Conservation (phyloP, 1,284 basidiomycete genomes). For the Volvariella surrecta region DNA sequence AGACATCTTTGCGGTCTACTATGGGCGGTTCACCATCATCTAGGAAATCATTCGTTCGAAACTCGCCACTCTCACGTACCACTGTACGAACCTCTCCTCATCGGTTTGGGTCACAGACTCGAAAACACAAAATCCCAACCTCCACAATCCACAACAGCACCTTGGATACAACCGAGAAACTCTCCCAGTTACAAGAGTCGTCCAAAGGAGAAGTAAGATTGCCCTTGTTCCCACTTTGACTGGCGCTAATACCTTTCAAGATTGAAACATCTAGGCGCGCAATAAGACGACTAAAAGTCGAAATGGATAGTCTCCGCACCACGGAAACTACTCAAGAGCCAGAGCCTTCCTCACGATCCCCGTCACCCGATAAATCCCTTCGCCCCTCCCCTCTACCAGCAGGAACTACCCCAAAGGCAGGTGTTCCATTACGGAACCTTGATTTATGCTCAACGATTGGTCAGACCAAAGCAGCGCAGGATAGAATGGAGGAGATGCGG, state of each 20-base stretch:
- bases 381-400: constrained; percentile 32
- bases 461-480: constrained; percentile 64
- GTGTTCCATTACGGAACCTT: too few relatives aligned
- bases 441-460: constrained; percentile 9
- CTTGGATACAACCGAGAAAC: constrained; percentile 29
- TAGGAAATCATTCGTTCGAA: constrained; percentile 31
- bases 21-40: constrained; percentile 30
- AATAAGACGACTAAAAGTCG: constrained; percentile 63
- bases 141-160: constrained; percentile 15
- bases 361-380: constrained; percentile 47
- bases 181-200: constrained; percentile 41
- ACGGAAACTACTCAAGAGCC: constrained; percentile 24
- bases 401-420: too few relatives aligned
- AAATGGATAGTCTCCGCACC: constrained; percentile 34
- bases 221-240: constrained; percentile 7
- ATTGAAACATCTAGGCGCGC: constrained; percentile 56
- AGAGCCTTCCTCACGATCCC: constrained; percentile 32
- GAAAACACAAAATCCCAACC: constrained; percentile 20
- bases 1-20: constrained; percentile 44
- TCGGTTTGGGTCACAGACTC: constrained; percentile 44
- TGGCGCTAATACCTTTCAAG: constrained; percentile 26
- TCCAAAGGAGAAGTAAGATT: constrained; percentile 58
- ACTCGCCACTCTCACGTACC: constrained; percentile 39
- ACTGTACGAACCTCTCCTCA: constrained; percentile 40
- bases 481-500: constrained; percentile 72